These are phyloP conservation scores for Nicotiana sylvestris DNA, from an alignment of 257 asterid genomes.

Conservation along the genomic window DNA sequence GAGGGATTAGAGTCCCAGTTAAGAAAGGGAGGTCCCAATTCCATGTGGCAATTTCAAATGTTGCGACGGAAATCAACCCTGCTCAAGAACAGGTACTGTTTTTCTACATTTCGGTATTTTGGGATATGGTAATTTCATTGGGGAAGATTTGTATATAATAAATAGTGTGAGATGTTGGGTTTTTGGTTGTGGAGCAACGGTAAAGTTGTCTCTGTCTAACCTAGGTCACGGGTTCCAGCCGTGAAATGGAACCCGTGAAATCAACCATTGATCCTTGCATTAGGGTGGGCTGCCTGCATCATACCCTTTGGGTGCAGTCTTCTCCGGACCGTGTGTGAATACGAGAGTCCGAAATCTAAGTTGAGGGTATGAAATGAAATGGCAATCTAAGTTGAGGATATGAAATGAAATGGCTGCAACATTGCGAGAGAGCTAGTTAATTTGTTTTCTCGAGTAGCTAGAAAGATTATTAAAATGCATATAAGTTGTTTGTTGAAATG, in stretches of 20 bases:
- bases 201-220: too few relatives aligned
- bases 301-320: too few relatives aligned
- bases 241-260: too few relatives aligned
- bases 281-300: too few relatives aligned
- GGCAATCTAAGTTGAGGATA: background rate
- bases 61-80: slow-evolving; percentile 66
- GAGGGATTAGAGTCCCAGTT: slow-evolving; percentile 48
- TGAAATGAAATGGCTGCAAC: background rate
- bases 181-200: background rate
- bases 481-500: background rate
- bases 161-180: background rate
- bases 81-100: slow-evolving; percentile 50
- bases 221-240: too few relatives aligned
- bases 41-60: slow-evolving; percentile 58
- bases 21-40: slow-evolving; percentile 49
- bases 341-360: background rate
- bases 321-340: too few relatives aligned
- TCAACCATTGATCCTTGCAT: too few relatives aligned
- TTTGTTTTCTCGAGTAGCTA: too few relatives aligned
- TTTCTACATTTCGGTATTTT: background rate
- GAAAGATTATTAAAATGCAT: background rate
- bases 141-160: too few relatives aligned
- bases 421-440: background rate
- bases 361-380: background rate
- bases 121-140: background rate